These are phyloP conservation scores for Eruca vesicaria DNA, from an alignment of 441 rosid genomes.

Conservation along the genomic window DNA sequence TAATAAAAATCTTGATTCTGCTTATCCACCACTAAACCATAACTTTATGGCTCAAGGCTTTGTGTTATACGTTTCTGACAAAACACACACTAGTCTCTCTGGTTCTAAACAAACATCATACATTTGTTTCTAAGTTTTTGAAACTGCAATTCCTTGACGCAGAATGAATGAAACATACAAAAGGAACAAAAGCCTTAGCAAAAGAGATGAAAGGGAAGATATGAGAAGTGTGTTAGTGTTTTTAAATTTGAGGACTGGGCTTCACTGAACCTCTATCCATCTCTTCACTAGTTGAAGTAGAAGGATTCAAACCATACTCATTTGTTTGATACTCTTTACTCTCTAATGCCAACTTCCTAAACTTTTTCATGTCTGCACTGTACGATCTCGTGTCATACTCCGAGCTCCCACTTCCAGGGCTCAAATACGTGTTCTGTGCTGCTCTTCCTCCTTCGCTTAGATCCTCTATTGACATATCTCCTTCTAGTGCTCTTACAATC, in stretches of 20 bases:
- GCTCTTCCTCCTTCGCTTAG: slow-evolving; percentile 48
- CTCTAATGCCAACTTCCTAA: slow-evolving; percentile 46
- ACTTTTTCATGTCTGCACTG: slow-evolving; percentile 47
- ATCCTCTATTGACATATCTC: slow-evolving; percentile 59
- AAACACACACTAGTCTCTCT: slow-evolving; percentile 14
- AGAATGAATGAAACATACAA: slow-evolving; percentile 10
- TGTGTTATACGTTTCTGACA: slow-evolving; percentile 3
- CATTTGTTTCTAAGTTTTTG: neutral
- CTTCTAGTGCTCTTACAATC: slow-evolving; percentile 85
- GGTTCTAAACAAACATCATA: slow-evolving; percentile 10
- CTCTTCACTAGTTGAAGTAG: slow-evolving; percentile 61
- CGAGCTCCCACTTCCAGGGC: slow-evolving; percentile 27
- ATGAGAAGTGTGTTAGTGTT: neutral
- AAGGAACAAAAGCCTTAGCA: neutral
- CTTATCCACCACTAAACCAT: slow-evolving; percentile 8
- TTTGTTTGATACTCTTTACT: slow-evolving; percentile 47
- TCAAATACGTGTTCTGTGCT: slow-evolving; percentile 32
- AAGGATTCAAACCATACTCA: slow-evolving; percentile 63
- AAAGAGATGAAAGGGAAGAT: neutral
- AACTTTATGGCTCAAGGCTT: slow-evolving; percentile 10
- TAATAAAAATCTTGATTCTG: too few relatives aligned
- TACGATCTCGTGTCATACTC: slow-evolving; percentile 44
- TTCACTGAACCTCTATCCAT: slow-evolving; percentile 12
- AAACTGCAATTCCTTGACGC: slow-evolving; percentile 1
- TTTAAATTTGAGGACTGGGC: slow-evolving; percentile 22